Evolutionary conservation across 768 basidiomycete genomes (phyloP).

Genomic region (Lactarius hengduanensis): DNA sequence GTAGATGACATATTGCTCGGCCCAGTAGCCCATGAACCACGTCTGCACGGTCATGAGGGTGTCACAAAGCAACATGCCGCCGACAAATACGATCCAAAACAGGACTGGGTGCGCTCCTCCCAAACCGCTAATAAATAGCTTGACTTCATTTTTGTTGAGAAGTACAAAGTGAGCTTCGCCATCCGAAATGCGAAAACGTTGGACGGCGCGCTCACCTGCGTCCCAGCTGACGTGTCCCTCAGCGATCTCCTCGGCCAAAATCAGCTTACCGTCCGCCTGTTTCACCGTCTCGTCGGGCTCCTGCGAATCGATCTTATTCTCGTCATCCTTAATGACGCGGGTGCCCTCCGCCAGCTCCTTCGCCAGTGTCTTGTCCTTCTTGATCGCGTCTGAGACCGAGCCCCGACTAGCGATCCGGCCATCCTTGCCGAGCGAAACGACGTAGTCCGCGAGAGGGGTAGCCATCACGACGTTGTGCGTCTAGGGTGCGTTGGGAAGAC

Average conservation of each 20-base stretch:
- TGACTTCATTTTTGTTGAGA: slow-evolving; percentile 29
- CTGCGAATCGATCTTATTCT: slow-evolving; percentile 32
- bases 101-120: slow-evolving; percentile 33
- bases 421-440: slow-evolving; percentile 54
- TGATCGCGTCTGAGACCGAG: slow-evolving; percentile 47
- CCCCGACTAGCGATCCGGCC: slow-evolving; percentile 53
- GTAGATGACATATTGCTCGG: slow-evolving; percentile 41
- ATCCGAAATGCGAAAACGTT: neutral
- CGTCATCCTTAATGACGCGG: slow-evolving; percentile 31
- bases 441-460: slow-evolving; percentile 52
- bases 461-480: slow-evolving; percentile 56
- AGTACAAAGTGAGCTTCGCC: slow-evolving; percentile 16
- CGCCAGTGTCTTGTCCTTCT: slow-evolving; percentile 39
- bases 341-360: slow-evolving; percentile 32
- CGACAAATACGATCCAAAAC: slow-evolving; percentile 36
- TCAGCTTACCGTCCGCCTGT: slow-evolving; percentile 52
- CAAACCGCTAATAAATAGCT: slow-evolving; percentile 33
- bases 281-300: slow-evolving; percentile 28
- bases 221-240: slow-evolving; percentile 57
- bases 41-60: slow-evolving; percentile 34
- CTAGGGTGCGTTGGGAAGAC: slow-evolving; percentile 30
- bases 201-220: slow-evolving; percentile 37
- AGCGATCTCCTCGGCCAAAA: slow-evolving; percentile 61
- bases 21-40: slow-evolving; percentile 49
- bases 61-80: slow-evolving; percentile 31